Conservation (phyloP, 2,329 filamentous ascomycete genomes). For the Ophiosphaerella herpotricha region DNA sequence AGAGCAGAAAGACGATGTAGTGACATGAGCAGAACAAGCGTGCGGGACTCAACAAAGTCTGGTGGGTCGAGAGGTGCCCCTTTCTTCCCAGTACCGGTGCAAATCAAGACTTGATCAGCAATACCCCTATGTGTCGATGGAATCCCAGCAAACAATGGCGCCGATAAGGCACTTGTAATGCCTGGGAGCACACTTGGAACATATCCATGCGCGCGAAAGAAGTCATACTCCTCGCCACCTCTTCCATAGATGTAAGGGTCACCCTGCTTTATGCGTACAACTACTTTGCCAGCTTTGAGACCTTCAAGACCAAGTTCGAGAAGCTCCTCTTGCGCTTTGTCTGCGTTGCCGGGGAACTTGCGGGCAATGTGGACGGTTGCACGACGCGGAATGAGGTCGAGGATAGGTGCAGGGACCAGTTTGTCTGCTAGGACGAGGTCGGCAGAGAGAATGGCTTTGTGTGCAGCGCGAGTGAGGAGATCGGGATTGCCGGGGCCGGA, state of each 20-base stretch:
- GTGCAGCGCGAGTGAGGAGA: slow-evolving; percentile 80
- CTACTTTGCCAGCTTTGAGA: slow-evolving; percentile 71
- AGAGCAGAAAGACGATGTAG: slow-evolving; percentile 80
- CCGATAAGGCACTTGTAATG: slow-evolving; percentile 84
- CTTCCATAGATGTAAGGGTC: slow-evolving; percentile 96
- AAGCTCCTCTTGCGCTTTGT: slow-evolving; percentile 89
- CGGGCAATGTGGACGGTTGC: slow-evolving; percentile 90
- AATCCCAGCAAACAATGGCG: slow-evolving; percentile 85
- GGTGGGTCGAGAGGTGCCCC: slow-evolving; percentile 83
- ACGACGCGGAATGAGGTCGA: slow-evolving; percentile 87
- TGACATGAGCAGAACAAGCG: slow-evolving; percentile 94
- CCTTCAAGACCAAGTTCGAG: slow-evolving; percentile 76
- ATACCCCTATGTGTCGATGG: slow-evolving; percentile 88
- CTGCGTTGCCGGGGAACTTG: slow-evolving; percentile 97
- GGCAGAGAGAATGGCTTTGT: slow-evolving; percentile 74
- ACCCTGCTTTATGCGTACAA: slow-evolving; percentile 91
- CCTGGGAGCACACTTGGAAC: slow-evolving; percentile 79
- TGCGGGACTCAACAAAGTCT: slow-evolving; percentile 74
- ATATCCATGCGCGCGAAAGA: slow-evolving; percentile 75
- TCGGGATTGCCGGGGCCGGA: slow-evolving; percentile 92
- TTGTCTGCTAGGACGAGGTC: slow-evolving; percentile 86
- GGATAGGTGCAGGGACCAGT: slow-evolving; percentile 79
- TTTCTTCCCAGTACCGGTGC: slow-evolving; percentile 92
- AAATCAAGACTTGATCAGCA: slow-evolving; percentile 92
- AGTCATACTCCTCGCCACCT: slow-evolving; percentile 88